Conservation (phyloP, 768 basidiomycete species). For the Boletus tylopilopsis region DNA sequence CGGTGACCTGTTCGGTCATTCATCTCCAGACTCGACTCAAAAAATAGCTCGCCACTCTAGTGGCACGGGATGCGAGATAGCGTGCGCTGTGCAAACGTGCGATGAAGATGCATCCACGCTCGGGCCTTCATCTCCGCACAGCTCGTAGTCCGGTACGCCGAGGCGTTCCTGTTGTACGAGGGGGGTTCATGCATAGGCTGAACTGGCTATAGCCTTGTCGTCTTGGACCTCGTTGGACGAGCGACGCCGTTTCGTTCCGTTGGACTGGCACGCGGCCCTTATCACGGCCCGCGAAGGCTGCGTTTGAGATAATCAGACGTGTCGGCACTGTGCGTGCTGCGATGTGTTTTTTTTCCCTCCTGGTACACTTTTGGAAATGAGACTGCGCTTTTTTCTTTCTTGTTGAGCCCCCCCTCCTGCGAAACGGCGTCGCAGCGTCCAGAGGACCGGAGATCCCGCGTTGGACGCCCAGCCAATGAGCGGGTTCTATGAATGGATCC, state of each 20-base stretch:
- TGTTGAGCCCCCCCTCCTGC: no score
- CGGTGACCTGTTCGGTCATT: conserved; percentile 13
- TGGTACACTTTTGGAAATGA: conserved; percentile 17
- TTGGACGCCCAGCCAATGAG: background rate
- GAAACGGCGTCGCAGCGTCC: no score
- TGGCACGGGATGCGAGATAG: conserved; percentile 6
- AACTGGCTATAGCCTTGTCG: conserved; percentile 26
- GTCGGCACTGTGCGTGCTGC: background rate
- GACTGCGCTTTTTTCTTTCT: conserved; percentile 7
- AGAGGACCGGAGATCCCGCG: conserved; percentile 2
- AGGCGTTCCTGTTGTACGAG: conserved; percentile 28
- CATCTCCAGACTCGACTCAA: conserved; percentile 15
- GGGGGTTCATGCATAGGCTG: conserved; percentile 11
- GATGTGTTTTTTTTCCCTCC: background rate
- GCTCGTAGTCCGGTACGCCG: conserved; percentile 25
- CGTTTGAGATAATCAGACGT: conserved; percentile 14
- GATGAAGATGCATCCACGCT: conserved; percentile 20
- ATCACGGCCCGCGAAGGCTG: conserved; percentile 8
- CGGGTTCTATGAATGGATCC: conserved; percentile 4
- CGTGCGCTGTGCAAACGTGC: conserved; percentile 24
- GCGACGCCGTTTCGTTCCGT: conserved; percentile 12
- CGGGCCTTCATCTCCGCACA: conserved; percentile 25
- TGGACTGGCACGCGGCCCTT: conserved; percentile 10
- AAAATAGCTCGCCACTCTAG: conserved; percentile 11
- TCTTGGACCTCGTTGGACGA: conserved; percentile 13